Conservation (phyloP, 2,329 filamentous ascomycete species). For the Arthroderma sp. region DNA sequence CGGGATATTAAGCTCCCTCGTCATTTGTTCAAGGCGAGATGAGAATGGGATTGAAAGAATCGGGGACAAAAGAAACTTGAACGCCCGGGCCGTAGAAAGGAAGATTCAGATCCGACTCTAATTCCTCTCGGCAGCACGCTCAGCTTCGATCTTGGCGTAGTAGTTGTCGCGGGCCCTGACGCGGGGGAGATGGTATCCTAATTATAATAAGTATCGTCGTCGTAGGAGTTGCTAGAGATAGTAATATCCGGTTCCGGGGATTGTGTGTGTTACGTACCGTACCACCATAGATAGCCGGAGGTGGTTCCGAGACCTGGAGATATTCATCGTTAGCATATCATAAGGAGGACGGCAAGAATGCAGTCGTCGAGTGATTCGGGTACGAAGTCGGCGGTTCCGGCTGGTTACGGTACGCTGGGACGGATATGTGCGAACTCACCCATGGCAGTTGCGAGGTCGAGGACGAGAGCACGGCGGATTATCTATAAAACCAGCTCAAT, state of each 20-base stretch:
- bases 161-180: constrained; percentile 50
- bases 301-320: constrained; percentile 46
- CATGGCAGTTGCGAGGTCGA: constrained; percentile 53
- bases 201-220: neutral
- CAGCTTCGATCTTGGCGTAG: constrained; percentile 51
- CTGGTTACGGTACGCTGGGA: neutral
- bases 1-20: no score
- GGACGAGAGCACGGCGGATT: constrained; percentile 51
- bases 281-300: constrained; percentile 55
- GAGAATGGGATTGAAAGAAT: no score
- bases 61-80: no score
- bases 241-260: neutral
- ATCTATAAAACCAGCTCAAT: constrained; percentile 34
- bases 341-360: no score
- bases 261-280: constrained; percentile 36
- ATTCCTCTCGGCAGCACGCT: constrained; percentile 34
- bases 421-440: constrained; percentile 36
- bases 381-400: neutral
- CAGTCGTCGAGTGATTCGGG: no score
- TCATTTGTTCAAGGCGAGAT: no score
- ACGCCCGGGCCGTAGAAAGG: no score
- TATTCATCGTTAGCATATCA: constrained; percentile 1
- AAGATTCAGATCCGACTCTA: no score
- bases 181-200: constrained; percentile 52
- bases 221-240: neutral